These are phyloP conservation scores for Thelonectria rubi DNA, from an alignment of 2,329 filamentous ascomycete genomes.

Conservation along the genomic window DNA sequence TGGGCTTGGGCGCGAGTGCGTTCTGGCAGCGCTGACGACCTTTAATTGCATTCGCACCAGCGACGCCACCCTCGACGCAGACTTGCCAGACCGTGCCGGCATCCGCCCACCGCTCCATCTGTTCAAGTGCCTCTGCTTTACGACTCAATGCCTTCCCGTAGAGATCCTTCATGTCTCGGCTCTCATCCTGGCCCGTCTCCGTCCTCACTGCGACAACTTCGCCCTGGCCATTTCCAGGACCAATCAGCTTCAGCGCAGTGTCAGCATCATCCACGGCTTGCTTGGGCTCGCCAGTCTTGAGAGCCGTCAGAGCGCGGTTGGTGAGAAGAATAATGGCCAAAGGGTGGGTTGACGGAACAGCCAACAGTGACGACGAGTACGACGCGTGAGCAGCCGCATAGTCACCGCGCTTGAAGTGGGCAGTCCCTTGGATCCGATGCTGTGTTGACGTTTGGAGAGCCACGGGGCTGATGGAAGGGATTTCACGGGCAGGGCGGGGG, in stretches of 20 bases:
- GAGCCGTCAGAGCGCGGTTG: slow-evolving; percentile 87
- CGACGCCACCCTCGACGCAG: slow-evolving; percentile 85
- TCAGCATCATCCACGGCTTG: slow-evolving; percentile 87
- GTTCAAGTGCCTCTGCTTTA: slow-evolving; percentile 94
- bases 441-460: slow-evolving; percentile 79
- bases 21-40: slow-evolving; percentile 91
- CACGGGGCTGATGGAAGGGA: slow-evolving; percentile 74
- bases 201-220: slow-evolving; percentile 78
- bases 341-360: slow-evolving; percentile 81
- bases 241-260: slow-evolving; percentile 80
- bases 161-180: slow-evolving; percentile 90
- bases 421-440: slow-evolving; percentile 81
- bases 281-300: slow-evolving; percentile 94
- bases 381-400: slow-evolving; percentile 85
- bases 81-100: slow-evolving; percentile 82
- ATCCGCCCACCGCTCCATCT: slow-evolving; percentile 93
- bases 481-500: slow-evolving; percentile 62
- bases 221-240: slow-evolving; percentile 77
- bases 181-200: slow-evolving; percentile 64
- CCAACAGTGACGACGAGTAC: slow-evolving; percentile 79
- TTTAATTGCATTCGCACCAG: slow-evolving; percentile 84
- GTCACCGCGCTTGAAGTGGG: slow-evolving; percentile 93
- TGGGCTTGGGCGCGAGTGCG: slow-evolving; percentile 77
- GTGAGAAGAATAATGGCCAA: slow-evolving; percentile 88
- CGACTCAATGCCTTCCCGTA: slow-evolving; percentile 93